Conservation (phyloP, 2,329 filamentous ascomycete genomes). For the Rachicladosporium sp. region DNA sequence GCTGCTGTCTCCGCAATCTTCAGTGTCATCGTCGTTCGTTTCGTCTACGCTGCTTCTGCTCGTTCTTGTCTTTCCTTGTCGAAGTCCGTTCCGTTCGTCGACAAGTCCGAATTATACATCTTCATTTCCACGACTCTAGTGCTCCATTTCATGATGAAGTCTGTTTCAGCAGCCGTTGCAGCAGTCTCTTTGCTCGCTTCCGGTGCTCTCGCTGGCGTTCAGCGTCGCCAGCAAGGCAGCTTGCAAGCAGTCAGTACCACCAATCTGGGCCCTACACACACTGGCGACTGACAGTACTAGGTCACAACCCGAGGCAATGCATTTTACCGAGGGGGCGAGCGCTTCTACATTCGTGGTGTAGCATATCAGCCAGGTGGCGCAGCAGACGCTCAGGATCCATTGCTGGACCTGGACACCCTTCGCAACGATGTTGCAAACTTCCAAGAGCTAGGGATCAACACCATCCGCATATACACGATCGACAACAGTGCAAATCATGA, state of each 20-base stretch:
- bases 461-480: conserved; percentile 82
- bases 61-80: too few relatives aligned
- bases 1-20: too few relatives aligned
- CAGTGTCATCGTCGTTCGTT: too few relatives aligned
- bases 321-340: conserved; percentile 49
- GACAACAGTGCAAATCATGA: conserved; percentile 76
- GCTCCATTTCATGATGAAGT: conserved; percentile 4
- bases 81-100: too few relatives aligned
- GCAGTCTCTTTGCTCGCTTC: conserved; percentile 4
- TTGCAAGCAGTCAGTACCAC: conserved; percentile 1
- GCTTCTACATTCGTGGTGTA: conserved; percentile 49
- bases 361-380: conserved; percentile 46
- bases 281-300: background rate
- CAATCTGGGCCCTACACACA: background rate
- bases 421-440: conserved; percentile 68
- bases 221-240: conserved; percentile 5
- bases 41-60: too few relatives aligned
- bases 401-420: conserved; percentile 58
- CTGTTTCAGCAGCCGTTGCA: conserved; percentile 4
- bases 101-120: too few relatives aligned
- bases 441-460: conserved; percentile 76
- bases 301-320: conserved; percentile 15
- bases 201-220: conserved; percentile 3
- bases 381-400: conserved; percentile 55
- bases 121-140: too few relatives aligned